A percentile compares a stretch with the other conserved stretches of the same genome.
Evolutionary conservation across 192 early-diverging fungal species (phyloP).

Genomic region (Chytriomyces hyalinus): DNA sequence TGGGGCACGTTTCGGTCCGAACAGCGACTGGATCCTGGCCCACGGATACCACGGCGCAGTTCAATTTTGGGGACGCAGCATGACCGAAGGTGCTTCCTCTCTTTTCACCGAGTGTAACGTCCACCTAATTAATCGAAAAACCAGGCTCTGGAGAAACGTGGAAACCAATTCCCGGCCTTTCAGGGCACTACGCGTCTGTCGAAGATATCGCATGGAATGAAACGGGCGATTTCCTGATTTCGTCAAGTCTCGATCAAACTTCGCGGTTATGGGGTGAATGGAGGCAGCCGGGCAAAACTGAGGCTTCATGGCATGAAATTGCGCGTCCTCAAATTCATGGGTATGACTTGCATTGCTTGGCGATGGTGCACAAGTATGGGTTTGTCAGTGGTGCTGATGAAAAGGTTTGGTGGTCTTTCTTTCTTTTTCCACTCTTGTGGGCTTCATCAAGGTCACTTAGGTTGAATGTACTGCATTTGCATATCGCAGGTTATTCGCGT

Average conservation of each 20-base stretch:
- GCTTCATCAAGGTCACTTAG: no score
- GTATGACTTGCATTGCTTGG: constrained; percentile 87
- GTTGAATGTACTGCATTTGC: not conserved
- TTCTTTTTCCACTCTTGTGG: not conserved
- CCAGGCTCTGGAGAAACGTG: constrained; percentile 51
- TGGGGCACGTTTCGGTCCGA: constrained; percentile 71
- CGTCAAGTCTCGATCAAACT: constrained; percentile 84
- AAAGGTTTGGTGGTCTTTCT: constrained; percentile 60
- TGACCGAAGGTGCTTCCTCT: not conserved
- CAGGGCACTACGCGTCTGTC: constrained; percentile 84
- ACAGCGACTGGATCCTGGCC: constrained; percentile 70
- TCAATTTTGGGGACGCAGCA: constrained; percentile 75
- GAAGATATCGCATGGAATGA: constrained; percentile 86
- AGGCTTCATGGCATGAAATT: constrained; percentile 85
- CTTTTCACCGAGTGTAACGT: no score
- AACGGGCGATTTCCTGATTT: constrained; percentile 70
- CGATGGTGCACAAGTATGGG: constrained; percentile 72
- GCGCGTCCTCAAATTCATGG: constrained; percentile 96
- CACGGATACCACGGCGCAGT: constrained; percentile 85
- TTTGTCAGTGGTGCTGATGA: constrained; percentile 94
- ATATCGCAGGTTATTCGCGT: constrained; percentile 74
- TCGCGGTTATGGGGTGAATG: constrained; percentile 82
- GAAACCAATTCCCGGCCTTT: constrained; percentile 71
- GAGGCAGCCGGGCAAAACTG: constrained; percentile 43
- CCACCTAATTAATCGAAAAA: no score